Base-by-base conservation (phyloP, 164 flowering plant genomes). In the Brasenia schreberi region DNA sequence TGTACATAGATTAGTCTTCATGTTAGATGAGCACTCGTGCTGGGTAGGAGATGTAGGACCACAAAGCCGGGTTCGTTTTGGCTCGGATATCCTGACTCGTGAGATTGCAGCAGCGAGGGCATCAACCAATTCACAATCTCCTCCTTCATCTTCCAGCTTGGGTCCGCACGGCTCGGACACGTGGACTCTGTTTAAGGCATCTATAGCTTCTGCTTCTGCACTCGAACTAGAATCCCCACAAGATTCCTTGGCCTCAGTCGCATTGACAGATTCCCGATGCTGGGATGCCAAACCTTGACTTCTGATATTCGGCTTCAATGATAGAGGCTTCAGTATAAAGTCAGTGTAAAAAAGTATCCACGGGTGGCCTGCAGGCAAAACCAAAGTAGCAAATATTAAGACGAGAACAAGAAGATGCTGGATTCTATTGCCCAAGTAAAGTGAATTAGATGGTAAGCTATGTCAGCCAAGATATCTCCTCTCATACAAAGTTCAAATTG, bases 271-370 rank as follows among this genome's bases (percentile, higher is more conserved):
- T 49, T 49, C 56, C 10, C 10, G 56, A 49, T 5, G 56, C 16
- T 49, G 56, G 56, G 12, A 49, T 0, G 12, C 10, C 16, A 9
- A 14, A 14, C 56, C 56, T 6, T 14, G 56, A 14, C 4, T 49
- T 49, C 56, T 49, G 56, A 49, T 49, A 9, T 49, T 49, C 16
- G 84, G 74, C 74, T 83, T 87, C 65, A 81, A 64, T 9, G 83
- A 69, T 27, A 84, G 63, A 52, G 84, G 72, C 81, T 78, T 89
- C 61, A 85, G 64, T 4, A 80, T 71, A 56, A 81, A 81, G 59
- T 85, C 96, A 0, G 98, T 93, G 81, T 87, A 80, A 73, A 90
- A 84, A 66, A 85, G 64, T 66, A 90, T 81, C 96, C 97, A 93
- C 27, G 98, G 97, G 73, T 93, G 96, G 17, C 85, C 98, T 93